These are phyloP conservation scores for Diddensiella santjacobensis DNA, from an alignment of 805 yeast species.

Conservation along the genomic window DNA sequence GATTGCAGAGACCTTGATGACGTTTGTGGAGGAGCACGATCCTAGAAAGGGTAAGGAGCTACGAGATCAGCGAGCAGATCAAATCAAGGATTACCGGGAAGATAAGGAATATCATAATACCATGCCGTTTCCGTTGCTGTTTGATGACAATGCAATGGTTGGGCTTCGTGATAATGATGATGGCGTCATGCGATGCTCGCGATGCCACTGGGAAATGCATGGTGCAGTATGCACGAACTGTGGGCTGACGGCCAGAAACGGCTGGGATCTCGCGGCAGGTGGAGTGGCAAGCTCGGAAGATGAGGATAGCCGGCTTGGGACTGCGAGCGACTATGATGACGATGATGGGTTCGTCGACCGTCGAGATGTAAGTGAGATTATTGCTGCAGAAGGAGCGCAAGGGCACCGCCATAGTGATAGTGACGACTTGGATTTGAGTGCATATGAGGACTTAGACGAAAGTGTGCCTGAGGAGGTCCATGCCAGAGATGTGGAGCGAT, in stretches of 20 bases:
- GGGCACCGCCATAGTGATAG: constrained; percentile 1
- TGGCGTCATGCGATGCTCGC: constrained; percentile 62
- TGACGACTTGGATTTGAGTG: too few relatives aligned
- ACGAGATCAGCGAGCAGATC: constrained; percentile 7
- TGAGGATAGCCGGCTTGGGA: constrained; percentile 3
- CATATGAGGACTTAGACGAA: too few relatives aligned
- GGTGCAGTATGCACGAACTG: constrained; percentile 56
- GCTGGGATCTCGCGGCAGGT: constrained; percentile 1
- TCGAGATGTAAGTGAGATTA: constrained; percentile 5
- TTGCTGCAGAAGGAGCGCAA: neutral
- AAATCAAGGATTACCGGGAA: constrained; percentile 11
- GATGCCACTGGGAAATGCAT: constrained; percentile 68
- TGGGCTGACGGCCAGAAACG: constrained; percentile 27
- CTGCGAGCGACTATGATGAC: constrained; percentile 12
- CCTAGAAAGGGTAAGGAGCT: constrained; percentile 1
- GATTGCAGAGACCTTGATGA: constrained; percentile 9
- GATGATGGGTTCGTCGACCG: constrained; percentile 19
- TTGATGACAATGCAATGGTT: constrained; percentile 36
- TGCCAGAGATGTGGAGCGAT: too few relatives aligned
- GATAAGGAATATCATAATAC: constrained; percentile 35
- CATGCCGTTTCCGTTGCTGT: constrained; percentile 45
- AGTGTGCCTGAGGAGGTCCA: too few relatives aligned
- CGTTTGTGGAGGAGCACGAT: constrained; percentile 7
- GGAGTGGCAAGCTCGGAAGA: constrained; percentile 14
- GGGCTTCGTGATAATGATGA: constrained; percentile 62